These are phyloP conservation scores for Ustanciosporium gigantosporum DNA, from an alignment of 1,284 basidiomycete genomes.

Conservation along the genomic window DNA sequence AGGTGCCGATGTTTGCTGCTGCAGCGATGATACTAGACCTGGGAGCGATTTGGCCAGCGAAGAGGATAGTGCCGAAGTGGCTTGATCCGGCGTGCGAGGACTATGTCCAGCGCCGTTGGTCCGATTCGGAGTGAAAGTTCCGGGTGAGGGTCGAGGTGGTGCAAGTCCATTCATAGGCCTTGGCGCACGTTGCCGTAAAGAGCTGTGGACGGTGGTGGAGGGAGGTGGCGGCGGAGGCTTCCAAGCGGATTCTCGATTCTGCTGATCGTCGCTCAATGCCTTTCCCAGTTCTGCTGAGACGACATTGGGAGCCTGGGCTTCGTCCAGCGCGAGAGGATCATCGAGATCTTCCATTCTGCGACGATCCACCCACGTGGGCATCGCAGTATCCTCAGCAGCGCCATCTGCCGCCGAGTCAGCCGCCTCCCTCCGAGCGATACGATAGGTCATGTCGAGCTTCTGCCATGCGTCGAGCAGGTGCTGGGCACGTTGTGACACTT, in stretches of 20 bases:
- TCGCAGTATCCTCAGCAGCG: conserved; percentile 5
- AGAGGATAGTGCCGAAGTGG: conserved; percentile 19
- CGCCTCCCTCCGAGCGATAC: conserved; percentile 68
- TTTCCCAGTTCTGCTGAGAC: conserved; percentile 40
- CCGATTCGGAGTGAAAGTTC: conserved; percentile 15
- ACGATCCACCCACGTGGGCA: conserved; percentile 25
- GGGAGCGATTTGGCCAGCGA: conserved; percentile 28
- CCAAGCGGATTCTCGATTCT: conserved; percentile 21
- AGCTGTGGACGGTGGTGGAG: background rate
- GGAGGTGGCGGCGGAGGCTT: conserved; percentile 27
- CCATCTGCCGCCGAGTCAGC: conserved; percentile 62
- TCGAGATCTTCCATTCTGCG: conserved; percentile 32
- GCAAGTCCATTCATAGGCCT: conserved; percentile 13
- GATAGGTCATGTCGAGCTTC: conserved; percentile 74
- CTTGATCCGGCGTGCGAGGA: conserved; percentile 22
- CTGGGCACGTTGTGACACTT: conserved; percentile 40
- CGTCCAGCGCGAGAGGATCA: conserved; percentile 29
- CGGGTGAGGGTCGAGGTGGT: conserved; percentile 6
- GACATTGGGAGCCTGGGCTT: conserved; percentile 44
- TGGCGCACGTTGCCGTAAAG: conserved; percentile 6
- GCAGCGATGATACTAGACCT: conserved; percentile 29
- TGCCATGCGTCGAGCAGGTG: conserved; percentile 77
- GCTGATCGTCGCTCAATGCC: conserved; percentile 16
- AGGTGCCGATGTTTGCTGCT: conserved; percentile 8
- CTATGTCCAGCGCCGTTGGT: conserved; percentile 18